A percentile compares a stretch with the other conserved stretches of the same genome.
These are phyloP conservation scores for Exobasidium cylindrosporum DNA, from an alignment of 1,284 basidiomycete species.

Conservation along the genomic window DNA sequence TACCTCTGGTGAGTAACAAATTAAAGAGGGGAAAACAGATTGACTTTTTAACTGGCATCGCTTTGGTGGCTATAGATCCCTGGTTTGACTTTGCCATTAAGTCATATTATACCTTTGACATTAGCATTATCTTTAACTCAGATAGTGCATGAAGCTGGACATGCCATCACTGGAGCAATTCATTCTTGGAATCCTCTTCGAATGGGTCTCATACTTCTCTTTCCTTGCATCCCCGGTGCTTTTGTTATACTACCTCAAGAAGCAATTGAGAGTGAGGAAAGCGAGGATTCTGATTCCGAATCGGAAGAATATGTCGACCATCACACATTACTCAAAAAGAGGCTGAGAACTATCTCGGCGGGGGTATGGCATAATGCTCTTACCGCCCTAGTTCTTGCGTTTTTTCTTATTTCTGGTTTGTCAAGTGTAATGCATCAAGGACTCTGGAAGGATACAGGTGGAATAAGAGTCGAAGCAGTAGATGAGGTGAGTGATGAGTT, in stretches of 20 bases:
- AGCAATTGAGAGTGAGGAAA: not conserved
- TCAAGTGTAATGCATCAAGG: not conserved
- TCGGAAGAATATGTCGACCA: not conserved
- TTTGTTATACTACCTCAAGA: constrained; percentile 17
- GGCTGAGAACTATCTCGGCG: constrained; percentile 17
- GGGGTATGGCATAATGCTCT: constrained; percentile 26
- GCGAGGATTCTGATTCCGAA: not conserved
- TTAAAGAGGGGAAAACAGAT: not conserved
- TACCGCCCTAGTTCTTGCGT: not conserved
- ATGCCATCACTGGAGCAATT: constrained; percentile 20
- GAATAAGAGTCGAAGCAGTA: constrained; percentile 8
- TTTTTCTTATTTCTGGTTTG: not conserved
- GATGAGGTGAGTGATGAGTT: not conserved
- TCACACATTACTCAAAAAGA: not conserved
- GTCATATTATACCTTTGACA: constrained; percentile 11
- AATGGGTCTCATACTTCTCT: constrained; percentile 20
- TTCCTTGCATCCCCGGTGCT: constrained; percentile 20
- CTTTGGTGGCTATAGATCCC: constrained; percentile 11
- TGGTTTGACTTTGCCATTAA: constrained; percentile 14
- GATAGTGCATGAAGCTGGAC: constrained; percentile 21
- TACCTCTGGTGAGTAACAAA: not conserved
- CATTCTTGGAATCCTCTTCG: constrained; percentile 13
- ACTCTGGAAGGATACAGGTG: constrained; percentile 15
- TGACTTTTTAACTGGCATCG: not conserved
- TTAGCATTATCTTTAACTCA: constrained; percentile 7